Conservation (phyloP, 1,139 yeast species). For the Yamadazyma trypodendri region DNA sequence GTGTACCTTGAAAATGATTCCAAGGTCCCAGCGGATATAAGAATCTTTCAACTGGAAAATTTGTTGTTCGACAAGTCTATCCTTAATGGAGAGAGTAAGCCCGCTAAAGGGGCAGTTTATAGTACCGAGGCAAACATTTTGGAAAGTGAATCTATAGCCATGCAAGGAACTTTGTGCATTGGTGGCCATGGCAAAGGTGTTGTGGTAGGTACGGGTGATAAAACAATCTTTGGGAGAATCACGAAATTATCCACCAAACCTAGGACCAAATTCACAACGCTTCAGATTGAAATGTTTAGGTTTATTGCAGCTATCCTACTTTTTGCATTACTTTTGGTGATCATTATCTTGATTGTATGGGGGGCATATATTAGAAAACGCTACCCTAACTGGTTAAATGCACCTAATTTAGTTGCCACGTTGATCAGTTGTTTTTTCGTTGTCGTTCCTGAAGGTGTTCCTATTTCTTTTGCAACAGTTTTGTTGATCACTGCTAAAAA, state of each 20-base stretch:
- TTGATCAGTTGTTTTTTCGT: conserved; percentile 34
- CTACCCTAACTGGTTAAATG: conserved; percentile 34
- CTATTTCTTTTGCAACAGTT: conserved; percentile 35
- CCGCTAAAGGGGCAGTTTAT: conserved; percentile 21
- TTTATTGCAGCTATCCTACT: conserved; percentile 24
- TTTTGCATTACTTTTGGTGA: conserved; percentile 23
- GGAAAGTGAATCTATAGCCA: conserved; percentile 41
- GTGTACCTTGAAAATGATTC: conserved; percentile 24
- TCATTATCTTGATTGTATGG: conserved; percentile 38
- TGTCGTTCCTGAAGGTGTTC: conserved; percentile 38
- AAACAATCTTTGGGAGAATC: conserved; percentile 33
- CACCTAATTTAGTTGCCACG: conserved; percentile 31
- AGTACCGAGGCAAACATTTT: conserved; percentile 35
- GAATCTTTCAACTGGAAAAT: conserved; percentile 27
- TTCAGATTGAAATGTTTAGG: conserved; percentile 30
- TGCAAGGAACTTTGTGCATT: conserved; percentile 46
- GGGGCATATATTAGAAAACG: conserved; percentile 38
- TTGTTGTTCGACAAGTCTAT: conserved; percentile 34
- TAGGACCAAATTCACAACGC: conserved; percentile 29
- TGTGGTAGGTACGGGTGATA: conserved; percentile 32
- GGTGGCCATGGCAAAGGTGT: conserved; percentile 32
- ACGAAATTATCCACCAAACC: conserved; percentile 32
- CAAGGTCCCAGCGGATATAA: conserved; percentile 34
- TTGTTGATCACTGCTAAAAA: conserved; percentile 29
- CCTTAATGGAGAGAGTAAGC: conserved; percentile 36